Evolutionary conservation across 306 rosid genomes (phyloP).

Genomic region (Pterocarpus santalinus): DNA sequence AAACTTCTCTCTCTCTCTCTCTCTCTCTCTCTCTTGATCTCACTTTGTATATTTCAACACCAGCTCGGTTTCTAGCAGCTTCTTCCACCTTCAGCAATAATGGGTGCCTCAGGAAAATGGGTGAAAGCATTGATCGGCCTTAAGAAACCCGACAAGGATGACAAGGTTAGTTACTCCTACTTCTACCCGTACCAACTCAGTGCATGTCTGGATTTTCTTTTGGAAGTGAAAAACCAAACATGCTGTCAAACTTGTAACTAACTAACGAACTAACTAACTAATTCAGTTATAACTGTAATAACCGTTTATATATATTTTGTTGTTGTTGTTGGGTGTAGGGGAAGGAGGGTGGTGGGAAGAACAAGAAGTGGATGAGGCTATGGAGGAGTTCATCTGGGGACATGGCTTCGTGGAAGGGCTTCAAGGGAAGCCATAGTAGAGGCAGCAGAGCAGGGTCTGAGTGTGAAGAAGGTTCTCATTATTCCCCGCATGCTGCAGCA

Average conservation of each 20-base stretch:
- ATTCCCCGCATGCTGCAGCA: conserved; percentile 62
- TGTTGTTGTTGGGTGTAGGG: not conserved
- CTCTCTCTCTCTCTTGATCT: not conserved
- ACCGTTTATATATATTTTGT: not conserved
- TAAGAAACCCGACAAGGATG: conserved; percentile 76
- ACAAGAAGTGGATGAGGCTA: conserved; percentile 76
- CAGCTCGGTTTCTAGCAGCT: no score
- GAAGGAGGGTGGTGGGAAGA: conserved; percentile 64
- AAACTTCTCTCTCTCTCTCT: not conserved
- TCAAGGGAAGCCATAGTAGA: conserved; percentile 52
- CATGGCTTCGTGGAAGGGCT: conserved; percentile 69
- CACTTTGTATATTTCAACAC: no score
- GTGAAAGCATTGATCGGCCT: conserved; percentile 76
- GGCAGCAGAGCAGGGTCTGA: conserved; percentile 75
- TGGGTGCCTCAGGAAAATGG: conserved; percentile 96
- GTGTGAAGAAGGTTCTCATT: conserved; percentile 29
- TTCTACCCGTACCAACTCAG: no score
- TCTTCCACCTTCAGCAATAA: not conserved
- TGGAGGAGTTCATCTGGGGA: conserved; percentile 87
- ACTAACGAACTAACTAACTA: not conserved
- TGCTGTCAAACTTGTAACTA: not conserved
- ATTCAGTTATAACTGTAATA: not conserved
- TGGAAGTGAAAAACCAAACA: no score
- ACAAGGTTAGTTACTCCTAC: not conserved
- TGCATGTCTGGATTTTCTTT: no score